Base-by-base conservation (phyloP, 345 rosid genomes). In the Carallia pectinifolia region DNA sequence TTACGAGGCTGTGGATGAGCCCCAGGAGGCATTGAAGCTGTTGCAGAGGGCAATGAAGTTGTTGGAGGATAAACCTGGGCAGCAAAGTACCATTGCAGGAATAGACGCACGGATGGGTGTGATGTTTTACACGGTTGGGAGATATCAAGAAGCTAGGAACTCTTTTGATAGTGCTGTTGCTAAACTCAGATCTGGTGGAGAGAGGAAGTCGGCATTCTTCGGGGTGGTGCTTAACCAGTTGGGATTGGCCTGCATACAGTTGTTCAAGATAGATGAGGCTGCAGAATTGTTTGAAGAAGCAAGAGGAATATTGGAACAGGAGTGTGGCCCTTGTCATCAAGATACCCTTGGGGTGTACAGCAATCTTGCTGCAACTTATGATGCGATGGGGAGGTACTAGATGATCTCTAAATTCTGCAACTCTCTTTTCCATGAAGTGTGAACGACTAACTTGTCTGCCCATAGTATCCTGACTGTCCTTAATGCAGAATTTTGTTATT, bases 41-140 rank as follows among this genome's bases (percentile, higher is more conserved):
- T 84, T 96, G 80, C 91, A 88, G 80, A 96, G 82, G 86, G 91
- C 97, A 8, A 87, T 92, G 95, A 92, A 92, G 66, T 79, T 96
- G 76, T 82, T 96, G 68, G 99, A 92, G 71, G 99, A 96, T 73
- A 92, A 90, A 83, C 97, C 96, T 7, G 99, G 99, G 58, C 99
- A 96, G 81, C 99, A 96, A 74, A 92, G 93, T 75, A 88, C 92
- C 40, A 86, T 96, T 74, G 98, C 97, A 1, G 99, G 99, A 54
- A 89, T 96, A 44, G 98, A 96, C 80, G 98, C 99, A 56, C 77
- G 99, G 48, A 92, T 92, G 93, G 99, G 97, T 48, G 97, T 96
- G 68, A 96, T 96, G 99, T 88, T 85, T 81, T 96, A 92, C 85
- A 84, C 89, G 80, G 76, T 92, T 65, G 97, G 93, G 53, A 88